Base-by-base conservation (phyloP, 257 asterid species). In the Cynanchum wilfordii region DNA sequence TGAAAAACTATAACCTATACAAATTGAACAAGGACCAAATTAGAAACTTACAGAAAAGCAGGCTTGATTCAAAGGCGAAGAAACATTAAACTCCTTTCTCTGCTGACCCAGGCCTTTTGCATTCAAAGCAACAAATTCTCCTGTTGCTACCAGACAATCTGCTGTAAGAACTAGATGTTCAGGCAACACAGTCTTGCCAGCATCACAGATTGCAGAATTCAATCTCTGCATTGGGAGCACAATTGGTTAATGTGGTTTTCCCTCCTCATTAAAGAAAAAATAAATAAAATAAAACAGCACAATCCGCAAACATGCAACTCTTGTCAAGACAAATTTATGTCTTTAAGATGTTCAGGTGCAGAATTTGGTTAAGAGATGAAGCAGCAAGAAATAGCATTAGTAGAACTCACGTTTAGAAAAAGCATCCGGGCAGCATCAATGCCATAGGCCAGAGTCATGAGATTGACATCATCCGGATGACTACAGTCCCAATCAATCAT, bases 401-500 rank as follows among this genome's bases (percentile, higher is more conserved):
- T 20, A 40, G 49, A 75, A 88, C 99, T 90, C 86, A 95, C 99
- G 24, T 77, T 70, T 29, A 88, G 79, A 72, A 92, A 95, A 77
- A 76, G 82, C 74, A 75, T 84, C 90, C 88, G 76, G 30, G 90
- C 99, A 50, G 79, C 82, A 74, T 81, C 91, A 27, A 95, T 79
- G 36, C 99, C 99, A 77, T 76, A 87, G 40, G 90, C 89, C 75
- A 77, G 81, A 77, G 87, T 80, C 54, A 82, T 72, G 54, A 92
- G 98, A 58, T 62, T 87, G 73, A 92, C 84, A 73, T 86, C 90
- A 80, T 95, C 99, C 0, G 98, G 98, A 87, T 86, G 89, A 79
- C 99, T 95, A 67, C 89, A 88, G 10, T 90, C 92, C 99, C 99
- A 95, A 79, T 95, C 99, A 69, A 95, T 90, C 84, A 95, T 15